phyloP scores from a whole-genome alignment of 176 grass and related monocot genomes.

The Eremochloa ophiuroides region DNA sequence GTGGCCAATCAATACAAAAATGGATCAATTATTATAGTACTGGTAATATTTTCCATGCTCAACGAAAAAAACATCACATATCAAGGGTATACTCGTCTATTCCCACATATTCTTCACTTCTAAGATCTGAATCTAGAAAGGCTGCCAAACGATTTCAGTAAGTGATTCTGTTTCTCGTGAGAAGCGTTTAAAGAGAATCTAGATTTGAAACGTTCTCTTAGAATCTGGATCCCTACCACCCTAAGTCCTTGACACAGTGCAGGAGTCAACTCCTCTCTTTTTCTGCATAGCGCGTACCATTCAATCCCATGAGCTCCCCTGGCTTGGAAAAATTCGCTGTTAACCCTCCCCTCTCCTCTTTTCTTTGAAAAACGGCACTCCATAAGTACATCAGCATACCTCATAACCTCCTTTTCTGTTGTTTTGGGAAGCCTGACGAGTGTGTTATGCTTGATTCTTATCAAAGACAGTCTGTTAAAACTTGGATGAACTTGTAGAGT shows the following conservation, averaged over 20 bases:
- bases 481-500: neutral
- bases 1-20: no score
- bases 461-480: neutral
- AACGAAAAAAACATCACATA: no score
- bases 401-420: neutral
- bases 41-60: no score
- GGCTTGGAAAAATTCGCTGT: neutral
- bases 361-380: neutral
- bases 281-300: neutral
- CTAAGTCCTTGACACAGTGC: neutral
- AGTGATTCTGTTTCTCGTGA: no score
- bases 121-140: no score
- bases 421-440: neutral
- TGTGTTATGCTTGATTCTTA: neutral
- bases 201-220: no score
- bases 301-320: neutral
- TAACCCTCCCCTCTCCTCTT: neutral
- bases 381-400: neutral
- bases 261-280: neutral
- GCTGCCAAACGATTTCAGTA: no score
- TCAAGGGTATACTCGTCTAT: no score
- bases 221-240: no score
- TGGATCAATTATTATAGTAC: no score
- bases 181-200: no score
- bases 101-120: no score